Base-by-base conservation (phyloP, 2,329 filamentous ascomycete species). In the Aspergillus luchuensis region DNA sequence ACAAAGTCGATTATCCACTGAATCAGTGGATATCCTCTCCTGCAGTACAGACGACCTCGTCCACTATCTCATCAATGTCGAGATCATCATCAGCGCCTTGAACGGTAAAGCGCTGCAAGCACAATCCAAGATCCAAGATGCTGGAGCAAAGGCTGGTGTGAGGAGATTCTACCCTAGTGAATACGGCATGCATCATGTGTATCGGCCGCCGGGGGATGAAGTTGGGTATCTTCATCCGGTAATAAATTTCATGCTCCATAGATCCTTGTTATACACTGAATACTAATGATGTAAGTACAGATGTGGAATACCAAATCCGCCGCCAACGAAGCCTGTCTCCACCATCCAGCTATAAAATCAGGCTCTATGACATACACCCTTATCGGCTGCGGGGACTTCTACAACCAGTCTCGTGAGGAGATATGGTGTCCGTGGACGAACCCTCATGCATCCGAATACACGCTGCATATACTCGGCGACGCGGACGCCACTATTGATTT, bases 351-450 rank as follows among this genome's bases (percentile, higher is more conserved):
- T 48, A 55, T 70, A 43, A 41, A 23, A 8, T 43, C 48, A 5
- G 69, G 68, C 39, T 66, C 65, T 36, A 72, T 71, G 67, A 65
- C 63, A 17, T 74, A 71, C 60, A 75, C 71, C 3, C 51, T 73
- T 13, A 71, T 74, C 59, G 68, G 71, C 52, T 72, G 71, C 57
- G 71, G 72, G 19, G 69, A 73, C 33, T 71, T 72, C 51, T 73
- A 72, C 58, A 67, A 74, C 61, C 67, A 71, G 60, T 55, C 63
- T 21, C 65, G 67, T n/a, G 70, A 75, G 50, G 56, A 59, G 2
- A 60, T 63, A 5, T 71, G 66, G 65, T 74, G 68, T 55, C 69
- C 68, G 2, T 71, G 71, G 70, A 68, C 65, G 1, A 65, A 70
- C 10, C 55, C 48, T 3, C 56, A 64, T 21, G 56, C 60, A 5